Percentiles rank a stretch among this genome's conserved stretches.
These are phyloP conservation scores for Echium plantagineum DNA, from an alignment of 257 asterid species.

Conservation along the genomic window DNA sequence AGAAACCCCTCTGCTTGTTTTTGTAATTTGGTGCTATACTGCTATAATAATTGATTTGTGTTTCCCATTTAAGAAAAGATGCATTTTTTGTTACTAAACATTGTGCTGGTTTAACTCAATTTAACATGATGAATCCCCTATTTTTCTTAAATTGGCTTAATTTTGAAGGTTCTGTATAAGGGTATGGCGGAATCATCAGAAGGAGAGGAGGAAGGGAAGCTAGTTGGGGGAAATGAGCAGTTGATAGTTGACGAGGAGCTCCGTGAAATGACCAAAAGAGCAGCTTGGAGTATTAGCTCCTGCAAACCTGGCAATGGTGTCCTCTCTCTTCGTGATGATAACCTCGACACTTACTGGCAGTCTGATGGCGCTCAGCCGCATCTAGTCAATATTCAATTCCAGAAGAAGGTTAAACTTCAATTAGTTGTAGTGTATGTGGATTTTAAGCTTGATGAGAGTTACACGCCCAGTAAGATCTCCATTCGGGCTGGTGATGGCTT, in stretches of 20 bases:
- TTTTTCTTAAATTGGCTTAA: too few species aligned
- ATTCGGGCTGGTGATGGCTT: conserved; percentile 93
- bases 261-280: conserved; percentile 84
- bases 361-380: conserved; percentile 99
- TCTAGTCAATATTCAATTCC: conserved; percentile 85
- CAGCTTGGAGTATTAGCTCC: conserved; percentile 97
- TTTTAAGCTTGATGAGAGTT: conserved; percentile 96
- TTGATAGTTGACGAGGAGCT: conserved; percentile 69
- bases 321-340: conserved; percentile 68
- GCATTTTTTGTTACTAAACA: too few species aligned
- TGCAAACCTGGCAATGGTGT: conserved; percentile 94
- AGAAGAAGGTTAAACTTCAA: conserved; percentile 61
- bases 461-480: conserved; percentile 85
- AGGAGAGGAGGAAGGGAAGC: conserved; percentile 87
- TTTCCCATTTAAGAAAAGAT: too few species aligned
- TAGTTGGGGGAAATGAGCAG: conserved; percentile 52
- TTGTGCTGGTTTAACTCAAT: too few species aligned
- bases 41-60: too few species aligned
- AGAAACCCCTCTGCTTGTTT: too few species aligned
- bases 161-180: too few species aligned
- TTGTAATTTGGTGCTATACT: too few species aligned
- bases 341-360: conserved; percentile 97
- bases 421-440: conserved; percentile 71
- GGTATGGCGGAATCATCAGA: conserved; percentile 91
- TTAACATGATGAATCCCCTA: too few species aligned